These are phyloP conservation scores for Parastagonospora avenae DNA, from an alignment of 2,329 filamentous ascomycete genomes.

Conservation along the genomic window DNA sequence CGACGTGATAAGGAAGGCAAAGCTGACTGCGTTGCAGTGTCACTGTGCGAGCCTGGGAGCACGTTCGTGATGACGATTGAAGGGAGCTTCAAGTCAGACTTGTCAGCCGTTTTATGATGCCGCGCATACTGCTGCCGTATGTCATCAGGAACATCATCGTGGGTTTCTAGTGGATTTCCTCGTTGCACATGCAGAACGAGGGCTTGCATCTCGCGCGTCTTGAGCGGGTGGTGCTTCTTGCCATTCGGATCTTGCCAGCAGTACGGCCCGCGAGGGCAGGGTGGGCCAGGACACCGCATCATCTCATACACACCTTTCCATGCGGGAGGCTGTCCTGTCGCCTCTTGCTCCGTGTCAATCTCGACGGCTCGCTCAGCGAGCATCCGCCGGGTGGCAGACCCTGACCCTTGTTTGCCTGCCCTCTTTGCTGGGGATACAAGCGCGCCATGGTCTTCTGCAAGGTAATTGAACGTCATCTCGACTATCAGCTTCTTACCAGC, in stretches of 20 bases:
- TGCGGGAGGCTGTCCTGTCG: neutral
- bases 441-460: neutral
- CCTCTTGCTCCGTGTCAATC: neutral
- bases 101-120: neutral
- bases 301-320: neutral
- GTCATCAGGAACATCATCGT: neutral
- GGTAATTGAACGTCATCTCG: neutral
- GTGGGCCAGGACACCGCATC: neutral
- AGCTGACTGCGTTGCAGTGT: neutral
- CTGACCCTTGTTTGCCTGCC: neutral
- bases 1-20: neutral
- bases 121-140: neutral
- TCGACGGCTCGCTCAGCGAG: neutral
- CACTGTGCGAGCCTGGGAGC: neutral
- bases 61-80: neutral
- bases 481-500: neutral
- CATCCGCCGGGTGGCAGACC: neutral
- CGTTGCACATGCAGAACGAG: neutral
- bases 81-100: neutral
- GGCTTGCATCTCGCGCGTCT: neutral
- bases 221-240: neutral
- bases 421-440: neutral
- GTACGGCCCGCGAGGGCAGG: neutral
- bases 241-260: neutral
- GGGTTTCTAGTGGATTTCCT: neutral